Evolutionary conservation across 2,329 filamentous ascomycete species (phyloP), one percentile per base, ranked within the genome.

Genomic region (Phaeosphaeria sp.): DNA sequence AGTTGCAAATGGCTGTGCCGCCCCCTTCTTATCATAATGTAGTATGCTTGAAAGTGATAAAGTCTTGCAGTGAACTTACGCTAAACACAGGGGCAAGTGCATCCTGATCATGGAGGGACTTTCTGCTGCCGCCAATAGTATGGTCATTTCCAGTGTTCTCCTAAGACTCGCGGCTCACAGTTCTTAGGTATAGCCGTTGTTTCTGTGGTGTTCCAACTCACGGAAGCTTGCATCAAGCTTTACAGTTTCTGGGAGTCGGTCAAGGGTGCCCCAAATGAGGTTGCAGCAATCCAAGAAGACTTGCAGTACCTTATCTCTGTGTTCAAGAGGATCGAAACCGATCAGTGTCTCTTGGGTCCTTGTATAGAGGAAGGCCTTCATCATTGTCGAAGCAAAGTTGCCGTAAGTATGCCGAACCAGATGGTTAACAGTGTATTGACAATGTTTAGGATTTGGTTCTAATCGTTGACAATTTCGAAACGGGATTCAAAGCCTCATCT

Each of bases 211-310:
- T 22, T 61, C 11, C 58, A 61, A 20, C 36, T 61, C 2, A 61
- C 30, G 9, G 55, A 58, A n/a, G 13, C 46, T n/a, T 61, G 55
- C 33, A 23, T 58, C 17, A 61, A 58, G n/a, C 58, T 61, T 13
- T 59, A 65, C 11, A 51, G 17, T 1, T 65, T 63, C 39, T 65
- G 60, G 63, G 60, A 65, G 27, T 51, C 60, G 0, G 50, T 63
- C 17, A 54, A 62, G 56, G 58, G 60, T 54, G 63, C 58, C 5
- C 60, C 63, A 7, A 49, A 51, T 6, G 63, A 65, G 33, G 56
- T 65, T 6, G 30, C 46, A 20, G 47, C 56, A 0, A 58, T 65
- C 46, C 62, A 62, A 17, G 60, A 62, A 43, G 58, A 65, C 50
- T 27, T 62, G 1, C 52, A 46, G 11, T 65, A 59, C 20, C 54